Percentiles rank a stretch among this genome's conserved stretches.
Conservation (phyloP, 2,329 filamentous ascomycete genomes). For the Cryoendolithus antarcticus region DNA sequence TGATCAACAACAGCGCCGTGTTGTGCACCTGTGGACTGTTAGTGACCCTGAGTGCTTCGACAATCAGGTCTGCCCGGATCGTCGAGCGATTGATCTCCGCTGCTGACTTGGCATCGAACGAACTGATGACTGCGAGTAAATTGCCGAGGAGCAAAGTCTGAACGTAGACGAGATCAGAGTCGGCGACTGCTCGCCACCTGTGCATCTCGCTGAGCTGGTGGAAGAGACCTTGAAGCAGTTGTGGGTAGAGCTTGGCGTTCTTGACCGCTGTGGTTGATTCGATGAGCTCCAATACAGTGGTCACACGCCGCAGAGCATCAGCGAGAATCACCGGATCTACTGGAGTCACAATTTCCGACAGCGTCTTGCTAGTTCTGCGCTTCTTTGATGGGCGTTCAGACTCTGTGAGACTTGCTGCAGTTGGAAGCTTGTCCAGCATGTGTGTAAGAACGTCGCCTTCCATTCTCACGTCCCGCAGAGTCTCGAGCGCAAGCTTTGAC, state of each 20-base stretch:
- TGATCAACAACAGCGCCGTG: constrained; percentile 74
- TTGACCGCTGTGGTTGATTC: constrained; percentile 51
- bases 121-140: constrained; percentile 71
- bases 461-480: constrained; percentile 61
- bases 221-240: constrained; percentile 70
- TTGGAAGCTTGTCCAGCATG: constrained; percentile 64
- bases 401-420: constrained; percentile 58
- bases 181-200: constrained; percentile 66
- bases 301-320: constrained; percentile 60
- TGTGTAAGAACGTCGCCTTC: constrained; percentile 58
- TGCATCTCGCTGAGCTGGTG: constrained; percentile 76
- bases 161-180: constrained; percentile 80
- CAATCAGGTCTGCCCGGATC: constrained; percentile 78
- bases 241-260: constrained; percentile 55
- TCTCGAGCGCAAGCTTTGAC: constrained; percentile 39
- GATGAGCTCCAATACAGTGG: constrained; percentile 77
- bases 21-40: constrained; percentile 91
- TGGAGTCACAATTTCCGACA: constrained; percentile 48
- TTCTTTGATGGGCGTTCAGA: constrained; percentile 65
- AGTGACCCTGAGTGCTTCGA: constrained; percentile 80
- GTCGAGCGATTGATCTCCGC: constrained; percentile 58
- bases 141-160: constrained; percentile 75
- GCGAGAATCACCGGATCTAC: constrained; percentile 55
- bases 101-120: constrained; percentile 42
- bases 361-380: constrained; percentile 52